Base-by-base conservation (phyloP, 345 rosid species). In the Triadica sebifera region DNA sequence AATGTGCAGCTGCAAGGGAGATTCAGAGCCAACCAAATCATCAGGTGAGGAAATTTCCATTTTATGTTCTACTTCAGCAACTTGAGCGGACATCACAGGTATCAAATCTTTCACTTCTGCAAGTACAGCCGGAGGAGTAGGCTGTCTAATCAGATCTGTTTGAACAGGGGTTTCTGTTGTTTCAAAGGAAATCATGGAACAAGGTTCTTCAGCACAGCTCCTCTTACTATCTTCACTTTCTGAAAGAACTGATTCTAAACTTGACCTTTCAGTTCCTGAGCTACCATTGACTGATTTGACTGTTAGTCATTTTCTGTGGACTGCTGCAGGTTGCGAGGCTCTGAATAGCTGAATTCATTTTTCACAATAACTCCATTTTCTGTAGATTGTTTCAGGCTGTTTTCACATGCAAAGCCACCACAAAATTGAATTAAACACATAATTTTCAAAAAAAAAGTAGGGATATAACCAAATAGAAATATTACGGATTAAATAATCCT, bases 41-140 rank as follows among this genome's bases (percentile, higher is more conserved):
- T 85, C 87, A 16, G 88, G 82, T 29, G 86, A 75, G 38, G 93
- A 83, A 66, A 83, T 87, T 61, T 83, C 92, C 73, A 89, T 66
- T 60, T 65, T 82, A 78, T 78, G 78, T 64, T 84, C 87, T 20
- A 78, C 63, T 77, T 84, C 92, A 19, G 77, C 62, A 75, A 75
- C 82, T 79, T 88, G 88, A 4, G 88, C 85, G 66, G 88, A 78
- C 65, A 79, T 65, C 20, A 88, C 81, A 41, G 88, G 82, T 65
- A 84, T 78, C 86, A 95, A 78, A 82, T 93, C 97, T 74, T 89
- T 94, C 70, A 95, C 96, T 88, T 91, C 96, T 37, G 97, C 92
- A 78, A 95, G 96, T 60, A 93, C 90, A 46, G 98, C 89, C 60
- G 98, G 97, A 82, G 99, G 97, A 82, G 97, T 90, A 74, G 98